Base-by-base conservation (phyloP, 495 filamentous ascomycete species). In the Lasiosphaeria ovina region DNA sequence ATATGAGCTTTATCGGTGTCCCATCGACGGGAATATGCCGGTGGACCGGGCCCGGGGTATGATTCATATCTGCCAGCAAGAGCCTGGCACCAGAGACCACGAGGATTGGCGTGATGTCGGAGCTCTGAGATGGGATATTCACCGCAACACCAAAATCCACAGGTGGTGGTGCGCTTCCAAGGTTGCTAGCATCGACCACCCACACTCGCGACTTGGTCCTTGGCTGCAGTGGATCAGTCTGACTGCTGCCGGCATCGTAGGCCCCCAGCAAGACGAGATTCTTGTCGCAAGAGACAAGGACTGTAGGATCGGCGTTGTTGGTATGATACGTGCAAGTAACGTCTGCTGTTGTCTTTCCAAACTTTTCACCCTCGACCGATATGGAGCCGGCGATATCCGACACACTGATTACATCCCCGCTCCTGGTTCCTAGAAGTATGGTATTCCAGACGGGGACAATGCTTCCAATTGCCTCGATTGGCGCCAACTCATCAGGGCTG, bases 1-100 rank as follows among this genome's bases (percentile, higher is more conserved):
- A 87, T 11, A 86, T 58, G 0, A 88, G 62, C 44, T 78, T 81
- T 5, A 72, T 73, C 12, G 85, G 85, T 1, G 81, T 81, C 3
- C 80, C 79, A 9, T 60, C 57, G 6, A 85, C 63, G 0, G 69
- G 69, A 1, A 86, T 69, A 49, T 75, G 75, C 6, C 86, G 77
- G 12, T 83, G 82, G 7, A 87, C 77, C 0, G 79, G 72, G 50
- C 79, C 79, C 7, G 76, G 72, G 6, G 68, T 66, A 10, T 69
- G 64, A 50, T 81, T 74, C 24, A 87, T 57, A n/a, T 78, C 73
- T 14, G 79, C 74, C 12, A 87, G 64, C 33, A 85, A 62, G 3
- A 86, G 62, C 32, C 76, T 75, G n/a, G 74, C 45, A 0, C 78
- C 81, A 2, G 74, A 62, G 45, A 78, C 45, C 61, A 81, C 69